Percentiles rank a stretch among this genome's conserved stretches.
These are phyloP conservation scores for Aspergillus indologenus DNA, from an alignment of 495 filamentous ascomycete genomes.

Conservation along the genomic window DNA sequence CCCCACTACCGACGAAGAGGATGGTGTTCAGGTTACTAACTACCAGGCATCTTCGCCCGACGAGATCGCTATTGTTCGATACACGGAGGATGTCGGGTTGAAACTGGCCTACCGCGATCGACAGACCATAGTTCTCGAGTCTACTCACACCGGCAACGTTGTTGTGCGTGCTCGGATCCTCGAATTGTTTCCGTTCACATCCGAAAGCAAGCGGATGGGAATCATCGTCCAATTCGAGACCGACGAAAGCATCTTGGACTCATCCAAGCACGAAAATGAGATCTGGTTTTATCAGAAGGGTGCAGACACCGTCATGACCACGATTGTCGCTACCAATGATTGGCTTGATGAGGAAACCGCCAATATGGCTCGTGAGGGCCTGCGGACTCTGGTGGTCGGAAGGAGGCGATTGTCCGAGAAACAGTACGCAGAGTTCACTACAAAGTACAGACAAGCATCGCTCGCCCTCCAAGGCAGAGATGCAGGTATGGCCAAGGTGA, in stretches of 20 bases:
- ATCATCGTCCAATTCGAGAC: slow-evolving; percentile 83
- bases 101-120: slow-evolving; percentile 83
- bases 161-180: slow-evolving; percentile 88
- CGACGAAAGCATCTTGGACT: slow-evolving; percentile 33
- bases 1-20: slow-evolving; percentile 79
- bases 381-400: slow-evolving; percentile 92
- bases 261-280: slow-evolving; percentile 53
- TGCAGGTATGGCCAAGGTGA: slow-evolving; percentile 70
- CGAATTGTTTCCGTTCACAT: slow-evolving; percentile 96
- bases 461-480: slow-evolving; percentile 78
- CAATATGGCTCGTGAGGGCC: slow-evolving; percentile 96
- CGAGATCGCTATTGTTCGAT: slow-evolving; percentile 96
- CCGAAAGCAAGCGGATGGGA: slow-evolving; percentile 98
- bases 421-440: slow-evolving; percentile 77
- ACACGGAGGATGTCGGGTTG: slow-evolving; percentile 90
- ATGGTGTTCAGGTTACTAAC: slow-evolving; percentile 70
- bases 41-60: slow-evolving; percentile 98
- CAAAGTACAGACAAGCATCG: slow-evolving; percentile 73
- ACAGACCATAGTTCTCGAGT: slow-evolving; percentile 76
- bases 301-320: slow-evolving; percentile 93
- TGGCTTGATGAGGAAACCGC: slow-evolving; percentile 98
- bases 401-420: slow-evolving; percentile 71
- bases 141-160: slow-evolving; percentile 66
- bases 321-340: slow-evolving; percentile 91
- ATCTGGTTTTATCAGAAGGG: slow-evolving; percentile 99